Evolutionary conservation across 2,329 filamentous ascomycete species (phyloP).

Genomic region (Epichloe brachyelytri): DNA sequence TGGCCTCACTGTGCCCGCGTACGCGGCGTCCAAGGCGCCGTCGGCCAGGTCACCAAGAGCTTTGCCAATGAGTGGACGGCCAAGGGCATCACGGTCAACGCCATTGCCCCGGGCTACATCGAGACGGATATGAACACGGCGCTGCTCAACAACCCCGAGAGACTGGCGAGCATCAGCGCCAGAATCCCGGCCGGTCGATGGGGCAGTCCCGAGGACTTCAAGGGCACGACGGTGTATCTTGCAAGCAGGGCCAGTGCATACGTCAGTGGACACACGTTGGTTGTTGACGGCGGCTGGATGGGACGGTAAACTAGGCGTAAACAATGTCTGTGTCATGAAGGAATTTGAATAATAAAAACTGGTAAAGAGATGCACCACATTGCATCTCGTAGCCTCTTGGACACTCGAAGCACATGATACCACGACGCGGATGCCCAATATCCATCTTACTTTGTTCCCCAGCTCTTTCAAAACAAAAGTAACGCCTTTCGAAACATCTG

Average conservation of each 20-base stretch:
- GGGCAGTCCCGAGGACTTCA: slow-evolving; percentile 78
- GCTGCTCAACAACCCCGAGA: slow-evolving; percentile 56
- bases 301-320: slow-evolving; percentile 40
- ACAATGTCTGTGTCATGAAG: no score
- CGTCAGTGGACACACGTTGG: slow-evolving; percentile 68
- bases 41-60: slow-evolving; percentile 74
- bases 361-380: not conserved
- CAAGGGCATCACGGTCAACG: slow-evolving; percentile 75
- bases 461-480: not conserved
- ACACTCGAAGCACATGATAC: no score
- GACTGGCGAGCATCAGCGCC: slow-evolving; percentile 61
- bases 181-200: slow-evolving; percentile 76
- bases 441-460: no score
- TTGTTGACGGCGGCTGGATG: slow-evolving; percentile 91
- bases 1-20: slow-evolving; percentile 77
- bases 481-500: not conserved
- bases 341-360: not conserved
- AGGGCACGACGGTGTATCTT: slow-evolving; percentile 66
- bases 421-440: no score
- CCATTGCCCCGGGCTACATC: slow-evolving; percentile 81
- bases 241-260: slow-evolving; percentile 67
- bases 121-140: slow-evolving; percentile 91
- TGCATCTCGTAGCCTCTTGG: no score
- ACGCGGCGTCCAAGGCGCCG: slow-evolving; percentile 73
- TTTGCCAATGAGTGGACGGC: slow-evolving; percentile 76